phyloP scores from a whole-genome alignment of 306 rosid species.

The Prunus kanzakura region DNA sequence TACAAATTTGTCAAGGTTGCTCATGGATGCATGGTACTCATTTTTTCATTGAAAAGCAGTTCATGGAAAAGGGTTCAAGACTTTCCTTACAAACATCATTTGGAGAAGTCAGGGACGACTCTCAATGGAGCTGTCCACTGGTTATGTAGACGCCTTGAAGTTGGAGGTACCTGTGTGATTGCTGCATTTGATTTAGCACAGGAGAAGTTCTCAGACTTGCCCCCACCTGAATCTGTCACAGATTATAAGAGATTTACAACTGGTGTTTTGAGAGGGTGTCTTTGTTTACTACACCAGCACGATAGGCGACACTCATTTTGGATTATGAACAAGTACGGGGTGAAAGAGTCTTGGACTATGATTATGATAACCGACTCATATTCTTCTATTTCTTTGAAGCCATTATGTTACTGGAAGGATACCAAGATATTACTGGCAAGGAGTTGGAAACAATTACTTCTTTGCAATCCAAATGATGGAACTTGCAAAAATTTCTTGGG shows the following conservation, averaged over 20 bases:
- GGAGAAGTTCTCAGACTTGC: constrained; percentile 6
- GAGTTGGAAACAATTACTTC: background rate
- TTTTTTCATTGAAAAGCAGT: constrained; percentile 9
- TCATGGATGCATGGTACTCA: background rate
- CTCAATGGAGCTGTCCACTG: constrained; percentile 10
- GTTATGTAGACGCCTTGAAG: constrained; percentile 1
- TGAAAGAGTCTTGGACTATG: constrained; percentile 12
- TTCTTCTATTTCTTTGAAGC: constrained; percentile 1
- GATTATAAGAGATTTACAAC: background rate
- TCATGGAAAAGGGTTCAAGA: constrained; percentile 8
- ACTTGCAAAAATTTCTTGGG: constrained; percentile 11
- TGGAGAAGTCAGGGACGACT: background rate
- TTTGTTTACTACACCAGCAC: constrained; percentile 12
- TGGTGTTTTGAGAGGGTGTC: constrained; percentile 2
- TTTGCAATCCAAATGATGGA: background rate
- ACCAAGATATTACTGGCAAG: constrained; percentile 2
- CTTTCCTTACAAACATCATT: constrained; percentile 2
- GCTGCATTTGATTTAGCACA: constrained; percentile 10
- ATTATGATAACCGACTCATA: constrained; percentile 2
- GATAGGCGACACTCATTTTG: background rate
- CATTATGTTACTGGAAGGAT: constrained; percentile 17
- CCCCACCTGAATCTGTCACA: background rate
- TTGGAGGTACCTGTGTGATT: background rate
- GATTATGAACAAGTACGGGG: constrained; percentile 15
- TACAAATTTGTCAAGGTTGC: constrained; percentile 9